Evolutionary conservation across 2,329 filamentous ascomycete genomes (phyloP).

Genomic region (Fusarium sp.): DNA sequence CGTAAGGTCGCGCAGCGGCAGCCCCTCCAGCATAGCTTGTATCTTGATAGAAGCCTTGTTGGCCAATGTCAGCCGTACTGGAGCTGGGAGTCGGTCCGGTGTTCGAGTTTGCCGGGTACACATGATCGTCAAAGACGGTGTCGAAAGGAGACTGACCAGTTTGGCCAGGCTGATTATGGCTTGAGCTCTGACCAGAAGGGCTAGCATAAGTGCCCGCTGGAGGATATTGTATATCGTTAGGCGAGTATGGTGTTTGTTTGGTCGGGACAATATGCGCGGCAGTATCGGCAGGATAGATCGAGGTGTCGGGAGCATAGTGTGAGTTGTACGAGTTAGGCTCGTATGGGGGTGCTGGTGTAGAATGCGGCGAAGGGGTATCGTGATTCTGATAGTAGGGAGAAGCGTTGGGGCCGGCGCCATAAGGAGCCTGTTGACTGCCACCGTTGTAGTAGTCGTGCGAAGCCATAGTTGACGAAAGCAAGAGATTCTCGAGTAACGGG

Average conservation of each 20-base stretch:
- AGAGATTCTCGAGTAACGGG: constrained; percentile 8
- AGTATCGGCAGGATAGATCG: constrained; percentile 33
- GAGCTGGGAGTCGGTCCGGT: constrained; percentile 48
- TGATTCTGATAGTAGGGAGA: constrained; percentile 53
- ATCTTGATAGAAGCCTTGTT: constrained; percentile 59
- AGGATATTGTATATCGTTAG: constrained; percentile 33
- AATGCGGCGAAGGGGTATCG: constrained; percentile 54
- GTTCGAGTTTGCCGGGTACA: constrained; percentile 65
- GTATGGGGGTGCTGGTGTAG: constrained; percentile 53
- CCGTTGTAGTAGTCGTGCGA: constrained; percentile 72
- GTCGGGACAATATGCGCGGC: constrained; percentile 25
- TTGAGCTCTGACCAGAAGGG: constrained; percentile 39
- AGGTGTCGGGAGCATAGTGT: constrained; percentile 34
- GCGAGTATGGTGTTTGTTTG: constrained; percentile 36
- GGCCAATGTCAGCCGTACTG: constrained; percentile 53
- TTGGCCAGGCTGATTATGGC: constrained; percentile 46
- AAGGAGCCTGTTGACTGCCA: constrained; percentile 54
- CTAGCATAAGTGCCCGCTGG: constrained; percentile 39
- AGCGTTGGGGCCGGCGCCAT: constrained; percentile 50
- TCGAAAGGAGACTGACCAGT: constrained; percentile 66
- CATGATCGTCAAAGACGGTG: constrained; percentile 74
- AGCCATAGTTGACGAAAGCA: constrained; percentile 57
- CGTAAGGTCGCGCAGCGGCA: constrained; percentile 51
- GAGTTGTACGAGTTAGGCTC: constrained; percentile 47
- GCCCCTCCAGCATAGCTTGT: constrained; percentile 65